Evolutionary conservation across 1,284 basidiomycete genomes (phyloP), one percentile per base, ranked within the genome.

Genomic region (Phaffia rhodozyma): DNA sequence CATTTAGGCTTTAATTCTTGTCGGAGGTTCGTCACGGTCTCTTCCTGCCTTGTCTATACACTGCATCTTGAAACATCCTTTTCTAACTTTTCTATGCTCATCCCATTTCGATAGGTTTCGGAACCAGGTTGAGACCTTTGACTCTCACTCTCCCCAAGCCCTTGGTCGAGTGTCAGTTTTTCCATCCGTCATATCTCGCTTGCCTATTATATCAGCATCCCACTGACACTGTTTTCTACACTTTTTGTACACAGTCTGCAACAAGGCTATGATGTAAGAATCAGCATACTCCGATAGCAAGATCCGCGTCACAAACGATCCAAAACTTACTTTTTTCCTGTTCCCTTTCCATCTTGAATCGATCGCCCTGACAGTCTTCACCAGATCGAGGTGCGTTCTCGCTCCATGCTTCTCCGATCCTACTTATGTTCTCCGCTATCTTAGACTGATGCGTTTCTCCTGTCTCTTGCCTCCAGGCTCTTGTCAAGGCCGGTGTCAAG

Each of bases 401-500:
- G 18, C 55, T 63, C 52, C 34, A 3, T 48, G n/a, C 30, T 23
- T 7, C 34, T 32, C 55, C 54, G 2, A 32, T 13, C 23, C 5
- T 6, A 23, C 27, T 5, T 27, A 25, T n/a, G 34, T 58, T 51
- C 11, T 30, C 6, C 2, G 11, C 18, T n/a, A 18, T 53, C 2
- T 11, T 13, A n/a, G 11, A 25, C 9, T 34, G 38, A 32, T 6
- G 20, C 47, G 29, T 34, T 43, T 43, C 38, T 2, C 16, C 16
- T 2, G 16, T 43, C 38, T 43, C 38, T 11, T 9, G 9, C 9
- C 32, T 18, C 25, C 55, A 69, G 68, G 75, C 79, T 62, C 74
- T 80, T 38, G 78, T 80, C 74, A 79, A 78, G 75, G 79, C 79
- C 64, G 79, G 79, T 60, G 79, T 80, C 70, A 79, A 76, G 69